Base-by-base conservation (phyloP, 192 early-diverging fungal genomes). In the Backusella liffmaniae region DNA sequence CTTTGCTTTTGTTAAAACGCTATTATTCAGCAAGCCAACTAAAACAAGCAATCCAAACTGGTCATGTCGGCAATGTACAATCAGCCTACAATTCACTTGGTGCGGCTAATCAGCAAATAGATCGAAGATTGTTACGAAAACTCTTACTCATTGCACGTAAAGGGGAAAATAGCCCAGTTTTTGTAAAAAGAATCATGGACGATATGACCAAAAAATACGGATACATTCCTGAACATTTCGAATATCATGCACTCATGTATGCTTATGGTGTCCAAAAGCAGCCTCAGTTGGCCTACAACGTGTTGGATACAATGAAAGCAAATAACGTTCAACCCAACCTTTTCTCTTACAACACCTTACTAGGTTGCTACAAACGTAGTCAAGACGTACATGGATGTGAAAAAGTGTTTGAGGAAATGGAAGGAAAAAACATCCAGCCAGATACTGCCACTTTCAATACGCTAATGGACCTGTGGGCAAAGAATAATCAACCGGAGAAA, bases 311-410 rank as follows among this genome's bases (percentile, higher is more conserved):
- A 16, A 84, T 86, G 83, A 9, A 26, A 34, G 9, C 26, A 29
- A 16, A 42, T 9, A 76, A 51, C n/a, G 8, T 82, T 5, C 18
- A 66, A 6, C 82, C 82, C 12, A 81, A 77, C 53, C 18, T 70
- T 35, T 75, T 70, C 29, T 82, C 84, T 21, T 84, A 81, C 35
- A 80, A 79, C 51, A 78, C 74, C 4, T 39, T 86, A 16, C 67
- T 86, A 12, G 75, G 67, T 21, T 76, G 74, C 13, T 82, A 76
- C 23, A 79, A 82, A 49, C 70, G 75, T 3, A 26, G 3, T 12
- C 34, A 70, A 23, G 39, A 76, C 5, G 7, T 73, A 6, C 10
- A 30, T 4, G 66, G 41, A 18, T 76, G 76, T 6, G 29, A 79
- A 4, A 10, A 16, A 2, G 30, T 77, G 3, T 42, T 79, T 15